Evolutionary conservation across 148 eudicot genomes (phyloP).

Genomic region (Persicaria maculosa): DNA sequence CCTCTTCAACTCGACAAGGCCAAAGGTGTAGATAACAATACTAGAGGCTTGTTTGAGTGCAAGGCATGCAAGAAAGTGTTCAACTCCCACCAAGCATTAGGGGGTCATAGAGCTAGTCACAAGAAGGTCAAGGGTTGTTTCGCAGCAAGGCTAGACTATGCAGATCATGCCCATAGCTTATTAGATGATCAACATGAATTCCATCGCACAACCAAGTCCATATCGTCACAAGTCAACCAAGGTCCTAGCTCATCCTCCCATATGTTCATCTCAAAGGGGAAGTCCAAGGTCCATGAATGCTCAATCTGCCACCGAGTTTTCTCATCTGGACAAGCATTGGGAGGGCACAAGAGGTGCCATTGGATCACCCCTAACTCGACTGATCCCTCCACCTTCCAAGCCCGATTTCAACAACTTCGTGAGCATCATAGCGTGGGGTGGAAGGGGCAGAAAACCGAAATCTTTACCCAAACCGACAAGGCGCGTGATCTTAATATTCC

Average conservation of each 20-base stretch:
- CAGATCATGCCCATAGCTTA: not conserved
- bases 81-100: slow-evolving; percentile 9
- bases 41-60: slow-evolving; percentile 18
- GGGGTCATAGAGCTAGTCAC: slow-evolving; percentile 11
- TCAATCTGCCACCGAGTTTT: slow-evolving; percentile 70
- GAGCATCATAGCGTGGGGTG: too few species aligned
- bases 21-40: too few species aligned
- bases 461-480: too few species aligned
- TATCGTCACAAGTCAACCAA: too few species aligned
- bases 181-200: too few species aligned
- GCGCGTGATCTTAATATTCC: slow-evolving; percentile 41
- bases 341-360: slow-evolving; percentile 93
- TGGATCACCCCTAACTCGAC: slow-evolving; percentile 57
- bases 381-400: slow-evolving; percentile 23
- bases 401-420: slow-evolving; percentile 38
- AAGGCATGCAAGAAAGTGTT: slow-evolving; percentile 7
- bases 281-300: slow-evolving; percentile 64
- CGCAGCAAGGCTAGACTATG: slow-evolving; percentile 33
- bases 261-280: slow-evolving; percentile 23
- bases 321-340: slow-evolving; percentile 82
- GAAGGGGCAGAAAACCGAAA: too few species aligned
- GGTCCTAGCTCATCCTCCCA: too few species aligned
- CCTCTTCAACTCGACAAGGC: not conserved
- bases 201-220: too few species aligned
- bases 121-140: slow-evolving; percentile 17